Evolutionary conservation across 2,329 filamentous ascomycete species (phyloP), one percentile per base, ranked within the genome.

Genomic region (Neofusicoccum parvum): DNA sequence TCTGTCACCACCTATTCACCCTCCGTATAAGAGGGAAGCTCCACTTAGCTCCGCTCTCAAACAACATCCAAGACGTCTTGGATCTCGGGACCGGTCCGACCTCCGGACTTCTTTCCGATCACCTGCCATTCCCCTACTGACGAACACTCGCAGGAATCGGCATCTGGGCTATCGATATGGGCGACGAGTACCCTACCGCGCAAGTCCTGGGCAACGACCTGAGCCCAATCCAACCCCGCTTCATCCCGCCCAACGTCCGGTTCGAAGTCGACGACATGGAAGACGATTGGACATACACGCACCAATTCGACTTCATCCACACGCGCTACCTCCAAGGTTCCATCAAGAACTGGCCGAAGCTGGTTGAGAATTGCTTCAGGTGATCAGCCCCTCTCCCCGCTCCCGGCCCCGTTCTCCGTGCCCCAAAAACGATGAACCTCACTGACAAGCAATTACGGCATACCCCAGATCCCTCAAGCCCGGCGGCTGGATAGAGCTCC

Each of bases 221-320:
- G 46, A 81, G 79, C 0, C 81, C 82, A 32, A 83, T 83, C 54
- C 82, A 84, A 67, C 82, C 81, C 4, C 72, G 73, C 65, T 80
- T 80, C 76, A 78, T 83, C 0, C 81, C 81, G 0, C 77, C 80
- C 3, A 83, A 83, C 68, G 78, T 77, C 66, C 70, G 73, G 20
- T 83, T 83, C 68, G 78, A 82, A 64, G 82, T 89, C 81, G 79
- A 84, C 81, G 70, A 81, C 77, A 70, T 82, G 71, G 73, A 70
- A 6, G 50, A 68, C 9, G 79, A 82, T 9, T 64, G 62, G 62
- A 36, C 41, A 0, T 34, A 48, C 37, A 50, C 17, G 5, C 73
- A 81, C 32, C 74, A 73, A 11, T 88, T 86, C 70, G 87, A 89
- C 72, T 83, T 84, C 68, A 84, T 89, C 80, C 80, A 85, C 81